Conservation (phyloP, 2,329 filamentous ascomycete genomes). For the Fusarium cicatricum region DNA sequence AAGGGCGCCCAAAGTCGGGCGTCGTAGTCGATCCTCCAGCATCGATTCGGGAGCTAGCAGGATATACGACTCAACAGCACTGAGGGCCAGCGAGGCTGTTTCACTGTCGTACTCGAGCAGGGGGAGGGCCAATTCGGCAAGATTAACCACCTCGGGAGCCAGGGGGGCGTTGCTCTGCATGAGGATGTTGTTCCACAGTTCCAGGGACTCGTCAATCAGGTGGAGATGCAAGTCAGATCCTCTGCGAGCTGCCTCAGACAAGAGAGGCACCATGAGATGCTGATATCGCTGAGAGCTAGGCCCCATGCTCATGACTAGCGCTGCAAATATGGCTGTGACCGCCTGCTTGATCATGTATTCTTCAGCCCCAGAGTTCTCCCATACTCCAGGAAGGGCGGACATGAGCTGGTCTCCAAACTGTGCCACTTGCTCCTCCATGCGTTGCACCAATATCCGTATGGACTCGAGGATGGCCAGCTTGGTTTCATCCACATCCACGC, state of each 20-base stretch:
- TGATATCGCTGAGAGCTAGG: slow-evolving; percentile 81
- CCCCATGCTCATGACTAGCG: slow-evolving; percentile 87
- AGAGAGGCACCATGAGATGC: slow-evolving; percentile 79
- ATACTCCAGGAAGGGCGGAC: slow-evolving; percentile 79
- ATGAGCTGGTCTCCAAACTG: slow-evolving; percentile 83
- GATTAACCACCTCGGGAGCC: slow-evolving; percentile 66
- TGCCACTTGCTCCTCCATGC: slow-evolving; percentile 77
- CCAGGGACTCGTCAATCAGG: slow-evolving; percentile 89
- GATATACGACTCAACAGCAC: slow-evolving; percentile 75
- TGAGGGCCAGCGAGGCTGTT: slow-evolving; percentile 67
- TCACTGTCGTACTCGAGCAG: slow-evolving; percentile 73
- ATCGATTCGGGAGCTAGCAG: slow-evolving; percentile 74
- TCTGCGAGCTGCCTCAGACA: slow-evolving; percentile 80
- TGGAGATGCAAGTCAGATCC: slow-evolving; percentile 80
- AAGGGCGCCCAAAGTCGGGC: slow-evolving; percentile 58
- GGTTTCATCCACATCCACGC: slow-evolving; percentile 84
- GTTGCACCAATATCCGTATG: slow-evolving; percentile 79
- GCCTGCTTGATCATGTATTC: slow-evolving; percentile 95
- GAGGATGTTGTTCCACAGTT: slow-evolving; percentile 84
- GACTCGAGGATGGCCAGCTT: slow-evolving; percentile 92
- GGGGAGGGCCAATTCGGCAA: slow-evolving; percentile 70
- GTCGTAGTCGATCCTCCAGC: slow-evolving; percentile 63
- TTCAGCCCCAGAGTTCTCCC: slow-evolving; percentile 81
- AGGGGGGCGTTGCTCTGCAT: slow-evolving; percentile 70
- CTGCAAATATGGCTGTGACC: slow-evolving; percentile 84